Evolutionary conservation across 2,329 filamentous ascomycete genomes (phyloP).

Genomic region (Aureobasidium sp.): DNA sequence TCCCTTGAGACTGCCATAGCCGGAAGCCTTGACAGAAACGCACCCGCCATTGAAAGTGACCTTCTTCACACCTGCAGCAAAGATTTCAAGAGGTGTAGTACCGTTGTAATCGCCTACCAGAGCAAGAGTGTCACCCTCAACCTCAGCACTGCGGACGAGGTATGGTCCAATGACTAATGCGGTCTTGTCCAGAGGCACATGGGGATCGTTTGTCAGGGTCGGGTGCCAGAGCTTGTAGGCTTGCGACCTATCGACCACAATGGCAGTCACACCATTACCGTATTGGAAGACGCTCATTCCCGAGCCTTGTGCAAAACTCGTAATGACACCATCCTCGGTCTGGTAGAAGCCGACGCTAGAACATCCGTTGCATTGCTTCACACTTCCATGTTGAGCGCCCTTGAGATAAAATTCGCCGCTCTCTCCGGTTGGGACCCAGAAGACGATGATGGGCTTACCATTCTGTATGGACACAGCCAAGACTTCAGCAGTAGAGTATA

Average conservation of each 20-base stretch:
- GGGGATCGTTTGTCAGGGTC: conserved; percentile 37
- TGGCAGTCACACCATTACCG: conserved; percentile 41
- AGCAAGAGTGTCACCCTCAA: conserved; percentile 27
- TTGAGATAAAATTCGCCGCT: conserved; percentile 29
- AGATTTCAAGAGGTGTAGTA: conserved; percentile 30
- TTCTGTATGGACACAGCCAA: conserved; percentile 30
- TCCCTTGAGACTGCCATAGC: conserved; percentile 31
- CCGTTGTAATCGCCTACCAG: conserved; percentile 30
- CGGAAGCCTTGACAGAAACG: conserved; percentile 19
- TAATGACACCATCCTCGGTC: conserved; percentile 22
- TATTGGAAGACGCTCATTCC: conserved; percentile 36
- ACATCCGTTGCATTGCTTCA: conserved; percentile 27
- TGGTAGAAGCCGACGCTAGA: conserved; percentile 34
- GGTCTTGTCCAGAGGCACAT: conserved; percentile 27
- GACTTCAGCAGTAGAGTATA: conserved; percentile 50
- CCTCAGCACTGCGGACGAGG: conserved; percentile 26
- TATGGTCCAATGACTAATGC: conserved; percentile 34
- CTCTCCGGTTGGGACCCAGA: conserved; percentile 32
- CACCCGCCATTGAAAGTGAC: conserved; percentile 32
- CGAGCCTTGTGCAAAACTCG: conserved; percentile 16
- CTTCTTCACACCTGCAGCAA: conserved; percentile 26
- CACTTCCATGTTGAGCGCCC: conserved; percentile 13
- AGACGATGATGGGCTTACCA: conserved; percentile 28
- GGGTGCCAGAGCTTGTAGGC: conserved; percentile 52
- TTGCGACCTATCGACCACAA: conserved; percentile 44